phyloP scores from a whole-genome alignment of 495 filamentous ascomycete genomes.

The Penicilliopsis zonata region DNA sequence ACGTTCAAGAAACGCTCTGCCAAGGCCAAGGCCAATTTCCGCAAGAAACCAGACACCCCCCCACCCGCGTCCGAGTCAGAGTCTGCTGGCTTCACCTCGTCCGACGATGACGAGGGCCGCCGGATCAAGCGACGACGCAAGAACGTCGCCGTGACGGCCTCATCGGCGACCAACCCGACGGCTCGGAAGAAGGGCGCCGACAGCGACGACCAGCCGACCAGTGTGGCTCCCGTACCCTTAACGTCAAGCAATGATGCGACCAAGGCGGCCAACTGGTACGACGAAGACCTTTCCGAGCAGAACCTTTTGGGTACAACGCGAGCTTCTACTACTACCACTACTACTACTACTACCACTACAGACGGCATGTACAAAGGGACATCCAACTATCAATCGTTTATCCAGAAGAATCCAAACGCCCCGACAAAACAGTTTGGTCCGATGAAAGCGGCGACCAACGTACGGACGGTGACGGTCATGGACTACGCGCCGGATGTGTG shows the following conservation, averaged over 20 bases:
- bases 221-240: conserved; percentile 35
- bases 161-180: conserved; percentile 28
- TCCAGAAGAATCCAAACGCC: conserved; percentile 74
- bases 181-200: conserved; percentile 28
- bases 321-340: conserved; percentile 2
- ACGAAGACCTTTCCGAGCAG: conserved; percentile 44
- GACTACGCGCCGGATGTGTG: conserved; percentile 93
- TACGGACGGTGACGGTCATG: conserved; percentile 79
- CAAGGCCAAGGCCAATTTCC: conserved; percentile 64
- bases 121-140: conserved; percentile 69
- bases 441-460: conserved; percentile 78
- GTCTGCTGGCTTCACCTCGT: conserved; percentile 59
- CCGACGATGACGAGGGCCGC: conserved; percentile 61
- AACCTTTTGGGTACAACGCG: conserved; percentile 55
- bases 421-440: conserved; percentile 65
- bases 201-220: conserved; percentile 45
- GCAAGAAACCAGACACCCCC: conserved; percentile 75
- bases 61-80: conserved; percentile 49
- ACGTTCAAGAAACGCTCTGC: conserved; percentile 76
- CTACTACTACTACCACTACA: conserved; percentile 10
- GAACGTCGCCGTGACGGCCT: conserved; percentile 47
- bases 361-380: conserved; percentile 71
- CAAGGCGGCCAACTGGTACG: conserved; percentile 84
- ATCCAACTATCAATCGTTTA: conserved; percentile 58
- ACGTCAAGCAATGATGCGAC: conserved; percentile 77